Evolutionary conservation across 1,284 basidiomycete genomes (phyloP).

Genomic region (Ustilago curta): DNA sequence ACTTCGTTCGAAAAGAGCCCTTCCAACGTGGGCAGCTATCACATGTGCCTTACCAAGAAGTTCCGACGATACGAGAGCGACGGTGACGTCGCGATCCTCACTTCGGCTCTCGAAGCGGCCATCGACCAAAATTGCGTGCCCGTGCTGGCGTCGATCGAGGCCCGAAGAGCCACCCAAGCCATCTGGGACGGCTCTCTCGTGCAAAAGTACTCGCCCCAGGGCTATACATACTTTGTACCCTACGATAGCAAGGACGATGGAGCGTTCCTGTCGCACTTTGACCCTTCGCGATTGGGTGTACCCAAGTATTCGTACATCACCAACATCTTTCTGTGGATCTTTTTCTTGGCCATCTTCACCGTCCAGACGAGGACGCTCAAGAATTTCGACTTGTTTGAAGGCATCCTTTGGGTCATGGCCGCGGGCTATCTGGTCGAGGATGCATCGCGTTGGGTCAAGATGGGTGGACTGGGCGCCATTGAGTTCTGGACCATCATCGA

Average conservation of each 20-base stretch:
- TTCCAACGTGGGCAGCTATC: conserved; percentile 13
- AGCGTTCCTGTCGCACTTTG: conserved; percentile 53
- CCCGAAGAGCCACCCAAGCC: conserved; percentile 45
- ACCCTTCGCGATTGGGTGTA: conserved; percentile 55
- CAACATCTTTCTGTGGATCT: conserved; percentile 56
- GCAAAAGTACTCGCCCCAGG: conserved; percentile 42
- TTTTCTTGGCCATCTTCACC: conserved; percentile 59
- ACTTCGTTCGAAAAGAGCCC: conserved; percentile 20
- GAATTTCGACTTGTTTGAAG: conserved; percentile 51
- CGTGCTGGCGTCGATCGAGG: conserved; percentile 52
- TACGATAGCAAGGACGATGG: conserved; percentile 48
- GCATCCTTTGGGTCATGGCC: conserved; percentile 55
- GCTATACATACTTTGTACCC: conserved; percentile 54
- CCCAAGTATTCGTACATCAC: conserved; percentile 57
- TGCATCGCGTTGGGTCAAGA: conserved; percentile 57
- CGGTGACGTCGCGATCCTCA: conserved; percentile 50
- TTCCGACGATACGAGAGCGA: conserved; percentile 53
- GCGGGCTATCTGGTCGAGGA: conserved; percentile 61
- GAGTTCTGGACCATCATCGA: conserved; percentile 62
- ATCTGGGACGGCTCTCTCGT: conserved; percentile 58
- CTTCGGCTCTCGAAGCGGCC: conserved; percentile 57
- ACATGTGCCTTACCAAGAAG: conserved; percentile 56
- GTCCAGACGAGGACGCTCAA: conserved; percentile 52
- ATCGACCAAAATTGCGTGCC: conserved; percentile 57
- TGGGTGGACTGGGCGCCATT: conserved; percentile 56